Conservation (phyloP, 805 yeast genomes). For the Candida saitoana region DNA sequence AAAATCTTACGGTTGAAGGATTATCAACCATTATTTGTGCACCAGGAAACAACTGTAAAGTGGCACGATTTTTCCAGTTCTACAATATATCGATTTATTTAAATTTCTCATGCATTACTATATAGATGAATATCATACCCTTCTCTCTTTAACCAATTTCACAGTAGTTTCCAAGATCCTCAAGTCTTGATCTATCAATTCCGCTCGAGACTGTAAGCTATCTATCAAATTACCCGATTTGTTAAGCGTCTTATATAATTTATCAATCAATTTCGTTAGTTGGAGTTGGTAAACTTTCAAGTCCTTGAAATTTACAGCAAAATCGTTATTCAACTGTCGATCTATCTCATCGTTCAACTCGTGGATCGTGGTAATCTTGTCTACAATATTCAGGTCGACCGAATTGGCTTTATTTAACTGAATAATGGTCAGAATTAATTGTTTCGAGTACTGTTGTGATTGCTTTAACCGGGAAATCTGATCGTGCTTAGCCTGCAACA, state of each 20-base stretch:
- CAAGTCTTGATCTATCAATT: slow-evolving; percentile 65
- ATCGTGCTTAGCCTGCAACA: slow-evolving; percentile 30
- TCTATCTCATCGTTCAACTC: slow-evolving; percentile 36
- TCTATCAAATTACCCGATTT: slow-evolving; percentile 4
- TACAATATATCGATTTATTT: too few relatives aligned
- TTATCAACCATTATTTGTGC: too few relatives aligned
- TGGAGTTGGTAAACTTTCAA: slow-evolving; percentile 20
- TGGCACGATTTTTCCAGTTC: too few relatives aligned
- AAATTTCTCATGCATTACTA: not conserved
- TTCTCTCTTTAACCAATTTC: slow-evolving; percentile 10
- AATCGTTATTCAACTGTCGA: slow-evolving; percentile 30
- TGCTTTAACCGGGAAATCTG: slow-evolving; percentile 26
- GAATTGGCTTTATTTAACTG: slow-evolving; percentile 10
- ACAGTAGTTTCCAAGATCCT: slow-evolving; percentile 63
- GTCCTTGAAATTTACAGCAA: slow-evolving; percentile 27
- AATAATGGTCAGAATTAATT: slow-evolving; percentile 20
- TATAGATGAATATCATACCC: not conserved
- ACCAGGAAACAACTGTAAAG: too few relatives aligned
- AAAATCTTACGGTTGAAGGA: too few relatives aligned
- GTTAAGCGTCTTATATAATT: slow-evolving; percentile 3
- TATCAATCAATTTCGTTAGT: slow-evolving; percentile 20
- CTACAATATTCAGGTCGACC: slow-evolving; percentile 14
- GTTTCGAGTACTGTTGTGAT: slow-evolving; percentile 24
- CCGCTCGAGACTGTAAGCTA: slow-evolving; percentile 45
- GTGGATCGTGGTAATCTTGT: slow-evolving; percentile 39